Conservation (phyloP, 2,329 filamentous ascomycete genomes). For the Helotiales sp. region DNA sequence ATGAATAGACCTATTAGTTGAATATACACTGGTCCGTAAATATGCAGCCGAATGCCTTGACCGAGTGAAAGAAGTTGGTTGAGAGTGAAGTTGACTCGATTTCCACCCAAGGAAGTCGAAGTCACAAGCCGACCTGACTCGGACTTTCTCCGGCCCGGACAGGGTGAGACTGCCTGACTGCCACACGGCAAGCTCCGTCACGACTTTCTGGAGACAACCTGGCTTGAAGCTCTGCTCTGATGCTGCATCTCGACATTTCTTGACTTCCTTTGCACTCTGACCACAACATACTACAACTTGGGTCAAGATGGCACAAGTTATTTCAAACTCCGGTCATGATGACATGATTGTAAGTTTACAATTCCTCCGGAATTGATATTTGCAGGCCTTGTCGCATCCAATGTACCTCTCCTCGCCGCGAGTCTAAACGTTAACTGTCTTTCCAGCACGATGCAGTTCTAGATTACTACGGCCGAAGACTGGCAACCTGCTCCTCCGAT, state of each 20-base stretch:
- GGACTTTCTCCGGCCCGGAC: neutral
- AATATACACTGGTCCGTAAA: neutral
- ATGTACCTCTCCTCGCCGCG: neutral
- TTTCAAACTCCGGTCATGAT: slow-evolving; percentile 89
- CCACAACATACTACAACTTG: slow-evolving; percentile 11
- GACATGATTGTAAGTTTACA: slow-evolving; percentile 87
- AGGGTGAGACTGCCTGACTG: neutral
- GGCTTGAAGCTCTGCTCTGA: slow-evolving; percentile 18
- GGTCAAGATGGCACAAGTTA: slow-evolving; percentile 70
- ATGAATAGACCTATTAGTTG: slow-evolving; percentile 8
- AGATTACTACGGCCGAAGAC: slow-evolving; percentile 95
- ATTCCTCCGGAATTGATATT: slow-evolving; percentile 6
- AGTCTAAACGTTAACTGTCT: slow-evolving; percentile 33
- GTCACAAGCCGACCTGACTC: slow-evolving; percentile 12
- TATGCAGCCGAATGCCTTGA: neutral
- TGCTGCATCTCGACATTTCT: neutral
- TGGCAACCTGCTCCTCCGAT: slow-evolving; percentile 97
- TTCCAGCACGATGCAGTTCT: slow-evolving; percentile 92
- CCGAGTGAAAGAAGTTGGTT: neutral
- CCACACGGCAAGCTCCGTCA: slow-evolving; percentile 12
- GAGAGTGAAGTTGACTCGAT: neutral
- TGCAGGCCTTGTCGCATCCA: neutral
- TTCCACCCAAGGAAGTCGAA: slow-evolving; percentile 9
- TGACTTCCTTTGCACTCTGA: slow-evolving; percentile 19
- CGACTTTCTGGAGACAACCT: slow-evolving; percentile 22